A percentile compares a stretch with the other conserved stretches of the same genome.
phyloP scores from a whole-genome alignment of 345 rosid genomes.

The Gossypium ekmanianum region DNA sequence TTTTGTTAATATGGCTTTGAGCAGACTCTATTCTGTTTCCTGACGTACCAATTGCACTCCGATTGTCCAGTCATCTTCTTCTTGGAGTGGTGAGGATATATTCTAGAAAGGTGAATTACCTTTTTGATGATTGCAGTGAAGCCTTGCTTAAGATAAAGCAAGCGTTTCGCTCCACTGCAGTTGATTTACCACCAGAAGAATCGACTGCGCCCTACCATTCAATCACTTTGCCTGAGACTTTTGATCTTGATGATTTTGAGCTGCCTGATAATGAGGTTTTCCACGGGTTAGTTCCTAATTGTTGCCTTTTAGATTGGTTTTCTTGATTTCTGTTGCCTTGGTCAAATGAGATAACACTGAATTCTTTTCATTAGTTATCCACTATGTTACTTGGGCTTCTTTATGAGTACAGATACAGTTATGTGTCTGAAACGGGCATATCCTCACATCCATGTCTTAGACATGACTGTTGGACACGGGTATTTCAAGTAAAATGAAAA shows the following conservation, averaged over 20 bases:
- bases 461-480: neutral
- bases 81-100: conserved; percentile 99
- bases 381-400: neutral
- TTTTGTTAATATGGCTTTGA: conserved; percentile 27
- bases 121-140: conserved; percentile 99
- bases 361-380: neutral
- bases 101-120: conserved; percentile 95
- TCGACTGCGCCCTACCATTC: conserved; percentile 98
- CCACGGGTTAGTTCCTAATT: conserved; percentile 70
- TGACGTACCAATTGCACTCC: conserved; percentile 87
- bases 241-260: conserved; percentile 99
- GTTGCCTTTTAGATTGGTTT: neutral
- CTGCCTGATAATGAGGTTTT: conserved; percentile 90
- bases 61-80: conserved; percentile 90
- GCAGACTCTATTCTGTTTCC: conserved; percentile 98
- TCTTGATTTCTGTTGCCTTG: conserved; percentile 4
- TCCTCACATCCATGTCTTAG: neutral
- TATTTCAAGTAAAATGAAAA: neutral
- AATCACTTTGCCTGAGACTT: conserved; percentile 96
- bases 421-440: neutral
- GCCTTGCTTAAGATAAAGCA: conserved; percentile 97
- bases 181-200: conserved; percentile 99
- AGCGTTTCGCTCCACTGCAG: conserved; percentile 97
- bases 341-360: neutral
- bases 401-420: neutral